A percentile compares a stretch with the other conserved stretches of the same genome.
phyloP scores from a whole-genome alignment of 108 stramenopile genomes.

The Seminavis robusta region DNA sequence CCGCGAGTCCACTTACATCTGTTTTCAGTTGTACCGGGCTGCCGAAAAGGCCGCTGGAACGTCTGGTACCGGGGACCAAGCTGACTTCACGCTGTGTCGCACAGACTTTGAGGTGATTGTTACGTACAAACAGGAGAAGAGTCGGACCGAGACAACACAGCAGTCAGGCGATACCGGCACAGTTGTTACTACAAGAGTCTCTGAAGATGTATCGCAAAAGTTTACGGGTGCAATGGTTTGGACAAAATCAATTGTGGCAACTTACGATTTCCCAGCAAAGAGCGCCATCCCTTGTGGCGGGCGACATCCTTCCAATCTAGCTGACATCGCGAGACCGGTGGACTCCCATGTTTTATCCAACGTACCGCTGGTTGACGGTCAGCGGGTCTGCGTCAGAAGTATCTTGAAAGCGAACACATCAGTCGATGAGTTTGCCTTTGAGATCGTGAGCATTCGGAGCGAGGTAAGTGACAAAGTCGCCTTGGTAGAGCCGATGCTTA shows the following conservation, averaged over 20 bases:
- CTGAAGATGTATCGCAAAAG: conserved; percentile 54
- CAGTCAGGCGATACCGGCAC: conserved; percentile 7
- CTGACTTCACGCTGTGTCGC: conserved; percentile 23
- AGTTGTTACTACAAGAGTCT: conserved; percentile 9
- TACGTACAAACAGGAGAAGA: conserved; percentile 31
- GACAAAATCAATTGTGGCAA: conserved; percentile 55
- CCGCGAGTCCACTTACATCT: conserved; percentile 28
- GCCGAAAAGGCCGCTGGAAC: conserved; percentile 4
- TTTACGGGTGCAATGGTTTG: conserved; percentile 46
- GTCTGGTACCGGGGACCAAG: background rate
- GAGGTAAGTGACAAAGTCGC: no score
- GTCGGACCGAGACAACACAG: conserved; percentile 1
- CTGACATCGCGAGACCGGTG: conserved; percentile 5
- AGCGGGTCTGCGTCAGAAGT: conserved; percentile 41
- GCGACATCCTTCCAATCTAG: conserved; percentile 59
- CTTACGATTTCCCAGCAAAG: conserved; percentile 36
- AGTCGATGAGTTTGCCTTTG: no score
- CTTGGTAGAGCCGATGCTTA: no score
- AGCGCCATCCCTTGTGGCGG: conserved; percentile 54
- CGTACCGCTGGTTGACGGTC: conserved; percentile 54
- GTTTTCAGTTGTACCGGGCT: conserved; percentile 61
- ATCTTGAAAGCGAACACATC: conserved; percentile 17
- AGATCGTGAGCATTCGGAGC: no score
- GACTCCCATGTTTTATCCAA: conserved; percentile 9
- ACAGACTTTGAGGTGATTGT: conserved; percentile 42